phyloP scores from a whole-genome alignment of 2,329 filamentous ascomycete species.

The Metarhizium rileyi region DNA sequence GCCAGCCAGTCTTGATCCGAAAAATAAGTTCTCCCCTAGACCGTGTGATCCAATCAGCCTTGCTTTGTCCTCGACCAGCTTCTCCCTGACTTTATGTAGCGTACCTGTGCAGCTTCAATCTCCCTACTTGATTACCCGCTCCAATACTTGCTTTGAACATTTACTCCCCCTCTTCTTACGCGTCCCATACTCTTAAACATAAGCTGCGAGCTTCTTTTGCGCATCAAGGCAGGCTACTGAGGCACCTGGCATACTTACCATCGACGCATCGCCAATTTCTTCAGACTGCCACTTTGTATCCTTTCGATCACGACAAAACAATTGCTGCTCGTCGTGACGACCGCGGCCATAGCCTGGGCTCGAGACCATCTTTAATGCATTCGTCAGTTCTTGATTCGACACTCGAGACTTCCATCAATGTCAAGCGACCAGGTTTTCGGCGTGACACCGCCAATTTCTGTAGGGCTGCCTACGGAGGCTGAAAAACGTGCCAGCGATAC shows the following conservation, averaged over 20 bases:
- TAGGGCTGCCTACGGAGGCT: constrained; percentile 60
- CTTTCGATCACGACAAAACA: not conserved
- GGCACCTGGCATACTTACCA: not conserved
- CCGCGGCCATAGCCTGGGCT: not conserved
- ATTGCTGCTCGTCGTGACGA: not conserved
- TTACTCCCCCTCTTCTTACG: not conserved
- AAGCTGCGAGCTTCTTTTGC: not conserved
- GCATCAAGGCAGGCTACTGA: not conserved
- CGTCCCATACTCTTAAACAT: not conserved
- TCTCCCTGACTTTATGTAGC: not conserved
- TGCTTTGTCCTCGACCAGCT: not conserved
- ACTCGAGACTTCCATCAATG: constrained; percentile 16
- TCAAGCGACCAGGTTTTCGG: constrained; percentile 40
- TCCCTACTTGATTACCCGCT: not conserved
- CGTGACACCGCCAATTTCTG: constrained; percentile 77
- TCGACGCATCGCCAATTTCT: not conserved
- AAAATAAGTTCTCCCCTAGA: not conserved
- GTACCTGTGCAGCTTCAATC: not conserved
- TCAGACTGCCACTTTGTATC: not conserved
- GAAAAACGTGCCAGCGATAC: constrained; percentile 71
- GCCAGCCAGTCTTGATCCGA: no score
- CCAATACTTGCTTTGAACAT: not conserved
- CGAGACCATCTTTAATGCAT: not conserved
- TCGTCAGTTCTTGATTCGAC: not conserved
- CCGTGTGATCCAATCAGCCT: not conserved